Conservation (phyloP, 306 rosid species). For the Cercis canadensis region DNA sequence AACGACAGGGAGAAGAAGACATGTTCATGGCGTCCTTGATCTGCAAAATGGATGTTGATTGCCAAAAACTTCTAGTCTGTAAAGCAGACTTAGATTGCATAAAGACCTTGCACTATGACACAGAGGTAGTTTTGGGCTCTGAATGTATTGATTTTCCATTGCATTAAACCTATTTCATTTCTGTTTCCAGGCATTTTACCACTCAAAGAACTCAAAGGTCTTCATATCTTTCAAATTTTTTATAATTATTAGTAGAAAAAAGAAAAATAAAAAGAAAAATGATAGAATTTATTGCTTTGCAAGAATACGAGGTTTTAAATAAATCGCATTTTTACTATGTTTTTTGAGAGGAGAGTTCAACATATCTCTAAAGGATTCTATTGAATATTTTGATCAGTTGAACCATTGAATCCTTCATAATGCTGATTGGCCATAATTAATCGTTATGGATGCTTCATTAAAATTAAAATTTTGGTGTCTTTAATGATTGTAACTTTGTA, state of each 20-base stretch:
- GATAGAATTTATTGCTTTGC: slow-evolving; percentile 9
- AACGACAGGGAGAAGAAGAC: slow-evolving; percentile 71
- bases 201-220: slow-evolving; percentile 16
- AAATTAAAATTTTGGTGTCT: slow-evolving; percentile 9
- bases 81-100: slow-evolving; percentile 74
- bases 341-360: neutral
- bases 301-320: slow-evolving; percentile 3
- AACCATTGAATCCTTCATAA: neutral
- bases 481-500: slow-evolving; percentile 17
- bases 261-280: no score
- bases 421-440: neutral
- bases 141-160: slow-evolving; percentile 25
- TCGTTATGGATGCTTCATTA: neutral
- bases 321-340: slow-evolving; percentile 4
- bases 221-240: slow-evolving; percentile 17
- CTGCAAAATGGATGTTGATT: slow-evolving; percentile 82
- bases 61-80: slow-evolving; percentile 76
- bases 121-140: slow-evolving; percentile 66
- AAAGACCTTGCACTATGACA: slow-evolving; percentile 82
- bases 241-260: no score
- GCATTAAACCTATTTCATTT: slow-evolving; percentile 24
- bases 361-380: neutral
- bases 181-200: slow-evolving; percentile 4
- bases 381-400: slow-evolving; percentile 15
- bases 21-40: slow-evolving; percentile 91